These are phyloP conservation scores for Ambrosia trifida DNA, from an alignment of 129 eudicot species.

Conservation along the genomic window DNA sequence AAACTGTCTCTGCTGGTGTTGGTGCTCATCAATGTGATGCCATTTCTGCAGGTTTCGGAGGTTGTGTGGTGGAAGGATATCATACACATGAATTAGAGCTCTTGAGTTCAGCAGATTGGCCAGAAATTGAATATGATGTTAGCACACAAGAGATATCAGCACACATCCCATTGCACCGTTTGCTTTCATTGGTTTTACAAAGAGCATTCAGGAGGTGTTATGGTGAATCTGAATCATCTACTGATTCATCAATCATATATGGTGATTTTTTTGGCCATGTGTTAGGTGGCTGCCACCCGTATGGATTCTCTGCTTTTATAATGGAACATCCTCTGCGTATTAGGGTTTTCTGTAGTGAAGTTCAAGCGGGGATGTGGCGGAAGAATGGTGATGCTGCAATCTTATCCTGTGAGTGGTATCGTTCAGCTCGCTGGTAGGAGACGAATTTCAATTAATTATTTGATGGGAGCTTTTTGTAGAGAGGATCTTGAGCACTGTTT, in stretches of 20 bases:
- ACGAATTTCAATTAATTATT: background rate
- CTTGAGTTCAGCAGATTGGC: constrained; percentile 86
- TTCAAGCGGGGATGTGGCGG: constrained; percentile 98
- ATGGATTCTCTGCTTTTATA: constrained; percentile 81
- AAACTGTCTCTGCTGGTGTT: constrained; percentile 37
- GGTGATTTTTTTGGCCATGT: constrained; percentile 68
- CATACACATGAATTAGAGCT: constrained; percentile 54
- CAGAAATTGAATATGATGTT: constrained; percentile 73
- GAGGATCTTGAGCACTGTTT: too few relatives aligned
- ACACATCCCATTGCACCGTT: constrained; percentile 84
- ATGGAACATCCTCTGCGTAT: constrained; percentile 95
- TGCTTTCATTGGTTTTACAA: constrained; percentile 73
- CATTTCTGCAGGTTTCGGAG: constrained; percentile 39
- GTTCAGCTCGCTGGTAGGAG: constrained; percentile 92
- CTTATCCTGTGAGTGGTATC: constrained; percentile 85
- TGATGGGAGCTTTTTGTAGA: background rate
- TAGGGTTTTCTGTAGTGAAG: constrained; percentile 93
- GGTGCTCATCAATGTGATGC: constrained; percentile 40
- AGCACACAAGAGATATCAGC: constrained; percentile 85
- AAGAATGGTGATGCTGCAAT: constrained; percentile 86
- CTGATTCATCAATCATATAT: constrained; percentile 33
- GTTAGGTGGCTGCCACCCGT: constrained; percentile 79
- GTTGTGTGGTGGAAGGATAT: constrained; percentile 52
- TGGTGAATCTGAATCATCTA: constrained; percentile 46
- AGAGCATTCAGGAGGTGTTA: constrained; percentile 64